Conservation (phyloP, 768 basidiomycete species). For the Russula sp. region DNA sequence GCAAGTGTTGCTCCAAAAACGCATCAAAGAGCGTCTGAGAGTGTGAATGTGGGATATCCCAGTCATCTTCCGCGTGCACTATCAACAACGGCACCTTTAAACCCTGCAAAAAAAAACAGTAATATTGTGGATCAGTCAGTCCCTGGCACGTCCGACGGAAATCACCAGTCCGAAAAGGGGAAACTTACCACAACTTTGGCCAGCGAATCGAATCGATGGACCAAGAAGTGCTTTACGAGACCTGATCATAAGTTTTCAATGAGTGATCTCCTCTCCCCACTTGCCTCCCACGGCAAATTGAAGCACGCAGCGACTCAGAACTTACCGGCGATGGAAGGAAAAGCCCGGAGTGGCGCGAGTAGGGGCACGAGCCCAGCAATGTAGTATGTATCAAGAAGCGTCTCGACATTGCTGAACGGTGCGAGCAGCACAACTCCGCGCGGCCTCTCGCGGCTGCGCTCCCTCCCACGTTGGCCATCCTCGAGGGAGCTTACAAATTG, state of each 20-base stretch:
- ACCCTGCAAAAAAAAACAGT: slow-evolving; percentile 34
- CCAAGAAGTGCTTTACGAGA: slow-evolving; percentile 45
- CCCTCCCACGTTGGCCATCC: neutral
- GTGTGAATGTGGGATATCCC: slow-evolving; percentile 64
- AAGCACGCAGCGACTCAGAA: slow-evolving; percentile 35
- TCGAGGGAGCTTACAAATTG: slow-evolving; percentile 36
- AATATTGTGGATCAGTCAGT: neutral
- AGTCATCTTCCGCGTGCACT: slow-evolving; percentile 68
- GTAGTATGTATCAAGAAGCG: slow-evolving; percentile 59
- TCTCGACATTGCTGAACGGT: slow-evolving; percentile 32
- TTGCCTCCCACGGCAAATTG: neutral
- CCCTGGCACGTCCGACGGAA: neutral
- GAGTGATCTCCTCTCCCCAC: neutral
- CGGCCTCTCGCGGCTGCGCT: slow-evolving; percentile 26
- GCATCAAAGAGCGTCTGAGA: slow-evolving; percentile 60
- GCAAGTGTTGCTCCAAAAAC: slow-evolving; percentile 54
- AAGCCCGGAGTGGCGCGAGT: slow-evolving; percentile 55
- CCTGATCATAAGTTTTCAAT: slow-evolving; percentile 29
- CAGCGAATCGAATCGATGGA: slow-evolving; percentile 57
- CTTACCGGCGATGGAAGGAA: slow-evolving; percentile 60
- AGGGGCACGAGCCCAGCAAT: slow-evolving; percentile 63
- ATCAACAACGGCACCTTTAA: slow-evolving; percentile 64
- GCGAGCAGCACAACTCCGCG: slow-evolving; percentile 37
- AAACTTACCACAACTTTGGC: slow-evolving; percentile 48
- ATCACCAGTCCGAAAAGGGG: neutral